phyloP scores from a whole-genome alignment of 1,139 yeast species.

The Suhomyces atakaporum region DNA sequence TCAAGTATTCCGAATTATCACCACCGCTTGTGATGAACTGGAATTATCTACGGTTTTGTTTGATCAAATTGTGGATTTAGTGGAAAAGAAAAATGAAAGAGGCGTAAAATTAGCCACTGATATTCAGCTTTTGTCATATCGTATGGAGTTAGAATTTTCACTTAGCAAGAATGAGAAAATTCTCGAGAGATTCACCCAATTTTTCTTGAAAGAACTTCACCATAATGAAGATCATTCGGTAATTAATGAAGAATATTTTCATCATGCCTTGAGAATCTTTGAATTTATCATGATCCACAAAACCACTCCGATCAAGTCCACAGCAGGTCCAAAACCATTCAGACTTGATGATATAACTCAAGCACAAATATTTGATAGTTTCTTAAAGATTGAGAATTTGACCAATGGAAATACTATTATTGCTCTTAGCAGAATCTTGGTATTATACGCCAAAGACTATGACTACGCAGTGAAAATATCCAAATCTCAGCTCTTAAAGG shows the following conservation, averaged over 20 bases:
- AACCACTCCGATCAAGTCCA: slow-evolving; percentile 6
- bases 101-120: slow-evolving; percentile 13
- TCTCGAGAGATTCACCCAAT: slow-evolving; percentile 36
- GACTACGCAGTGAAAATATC: slow-evolving; percentile 41
- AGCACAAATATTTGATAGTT: slow-evolving; percentile 41
- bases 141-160: slow-evolving; percentile 14
- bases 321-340: slow-evolving; percentile 16
- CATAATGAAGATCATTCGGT: slow-evolving; percentile 8
- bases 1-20: slow-evolving; percentile 6
- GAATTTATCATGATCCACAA: slow-evolving; percentile 42
- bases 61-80: slow-evolving; percentile 16
- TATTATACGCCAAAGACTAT: slow-evolving; percentile 53
- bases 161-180: slow-evolving; percentile 9
- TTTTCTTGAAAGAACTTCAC: slow-evolving; percentile 37
- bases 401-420: slow-evolving; percentile 49
- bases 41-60: slow-evolving; percentile 13
- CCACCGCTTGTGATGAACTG: slow-evolving; percentile 5
- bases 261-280: slow-evolving; percentile 49
- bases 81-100: slow-evolving; percentile 13
- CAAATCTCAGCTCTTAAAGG: slow-evolving; percentile 37
- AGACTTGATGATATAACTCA: slow-evolving; percentile 31
- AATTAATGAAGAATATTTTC: slow-evolving; percentile 51
- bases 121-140: slow-evolving; percentile 12
- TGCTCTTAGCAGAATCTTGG: slow-evolving; percentile 53
- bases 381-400: slow-evolving; percentile 43